Conservation (phyloP, 108 stramenopile genomes). For the Stephanodiscus minutulus region DNA sequence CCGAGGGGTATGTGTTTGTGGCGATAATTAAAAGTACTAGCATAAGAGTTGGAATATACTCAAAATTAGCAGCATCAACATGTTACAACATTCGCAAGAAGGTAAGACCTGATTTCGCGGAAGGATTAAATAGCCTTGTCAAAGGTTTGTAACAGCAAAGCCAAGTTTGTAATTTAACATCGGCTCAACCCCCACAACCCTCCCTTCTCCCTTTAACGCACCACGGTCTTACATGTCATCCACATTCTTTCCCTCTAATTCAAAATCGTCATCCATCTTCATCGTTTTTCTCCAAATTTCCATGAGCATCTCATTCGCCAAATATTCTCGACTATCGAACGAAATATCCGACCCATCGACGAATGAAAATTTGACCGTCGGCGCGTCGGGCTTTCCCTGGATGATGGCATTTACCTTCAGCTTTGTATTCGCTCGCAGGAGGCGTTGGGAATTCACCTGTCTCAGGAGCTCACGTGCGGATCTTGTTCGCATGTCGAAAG, state of each 20-base stretch:
- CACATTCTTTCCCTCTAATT: conserved; percentile 66
- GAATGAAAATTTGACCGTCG: conserved; percentile 65
- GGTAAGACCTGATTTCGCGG: neutral
- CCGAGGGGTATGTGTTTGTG: neutral
- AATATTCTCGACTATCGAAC: conserved; percentile 57
- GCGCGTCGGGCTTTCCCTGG: conserved; percentile 52
- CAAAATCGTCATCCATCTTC: conserved; percentile 64
- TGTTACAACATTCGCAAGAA: too few relatives aligned
- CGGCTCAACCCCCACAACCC: neutral
- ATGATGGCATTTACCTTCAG: conserved; percentile 61
- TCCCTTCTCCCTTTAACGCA: too few relatives aligned
- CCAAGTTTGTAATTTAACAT: neutral
- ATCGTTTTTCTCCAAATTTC: conserved; percentile 66
- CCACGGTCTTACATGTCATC: conserved; percentile 48
- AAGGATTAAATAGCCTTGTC: neutral
- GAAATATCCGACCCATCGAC: conserved; percentile 66
- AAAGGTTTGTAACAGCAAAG: neutral
- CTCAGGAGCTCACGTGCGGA: conserved; percentile 78
- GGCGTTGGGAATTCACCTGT: conserved; percentile 66
- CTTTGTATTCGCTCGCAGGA: conserved; percentile 62
- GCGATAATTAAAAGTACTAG: neutral
- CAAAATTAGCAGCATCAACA: too few relatives aligned
- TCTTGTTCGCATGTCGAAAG: conserved; percentile 71
- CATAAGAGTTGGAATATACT: neutral
- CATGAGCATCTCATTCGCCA: conserved; percentile 64